Evolutionary conservation across 2,329 filamentous ascomycete species (phyloP).

Genomic region (Fusarium vanettenii): DNA sequence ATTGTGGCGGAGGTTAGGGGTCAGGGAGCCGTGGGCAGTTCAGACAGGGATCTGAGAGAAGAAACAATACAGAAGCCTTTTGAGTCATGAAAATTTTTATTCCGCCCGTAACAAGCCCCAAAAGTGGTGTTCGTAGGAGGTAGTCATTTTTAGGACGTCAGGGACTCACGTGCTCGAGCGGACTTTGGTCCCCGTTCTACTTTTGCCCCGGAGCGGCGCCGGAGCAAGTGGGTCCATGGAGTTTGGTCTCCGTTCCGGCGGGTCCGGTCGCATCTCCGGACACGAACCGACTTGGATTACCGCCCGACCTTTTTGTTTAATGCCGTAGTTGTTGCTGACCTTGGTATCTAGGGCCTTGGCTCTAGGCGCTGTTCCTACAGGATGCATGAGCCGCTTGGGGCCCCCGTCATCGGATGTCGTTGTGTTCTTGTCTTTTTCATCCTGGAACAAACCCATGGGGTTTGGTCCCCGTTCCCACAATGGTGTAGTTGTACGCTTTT

Average conservation of each 20-base stretch:
- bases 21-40: background rate
- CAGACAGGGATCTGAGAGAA: background rate
- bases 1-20: background rate
- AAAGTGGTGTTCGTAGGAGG: background rate
- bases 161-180: background rate
- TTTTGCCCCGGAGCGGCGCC: background rate
- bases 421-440: background rate
- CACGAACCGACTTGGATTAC: background rate
- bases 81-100: background rate
- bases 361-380: background rate
- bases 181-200: background rate
- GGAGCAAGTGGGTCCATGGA: background rate
- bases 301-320: background rate
- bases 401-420: background rate
- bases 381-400: background rate
- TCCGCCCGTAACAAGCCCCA: background rate
- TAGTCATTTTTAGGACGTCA: background rate
- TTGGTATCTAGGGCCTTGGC: background rate
- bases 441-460: background rate
- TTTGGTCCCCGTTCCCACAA: background rate
- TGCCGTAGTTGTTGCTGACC: background rate
- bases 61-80: background rate
- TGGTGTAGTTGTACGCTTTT: background rate
- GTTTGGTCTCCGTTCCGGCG: constrained; percentile 1
- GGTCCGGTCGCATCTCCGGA: background rate